These are phyloP conservation scores for Hanseniaspora pseudoguilliermondii DNA, from an alignment of 805 yeast genomes.

Conservation along the genomic window DNA sequence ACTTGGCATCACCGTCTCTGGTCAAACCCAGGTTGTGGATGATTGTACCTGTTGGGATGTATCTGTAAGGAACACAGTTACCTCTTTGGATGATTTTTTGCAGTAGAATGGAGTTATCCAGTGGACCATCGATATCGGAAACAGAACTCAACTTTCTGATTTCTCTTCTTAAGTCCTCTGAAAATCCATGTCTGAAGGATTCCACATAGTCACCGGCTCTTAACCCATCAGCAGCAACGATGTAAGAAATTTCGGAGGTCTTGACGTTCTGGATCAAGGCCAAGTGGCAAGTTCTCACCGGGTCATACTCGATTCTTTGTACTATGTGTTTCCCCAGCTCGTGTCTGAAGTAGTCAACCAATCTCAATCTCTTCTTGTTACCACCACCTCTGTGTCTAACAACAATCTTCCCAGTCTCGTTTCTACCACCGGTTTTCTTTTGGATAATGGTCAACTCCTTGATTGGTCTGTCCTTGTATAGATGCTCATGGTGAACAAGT, in stretches of 20 bases:
- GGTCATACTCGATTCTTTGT: constrained; percentile 85
- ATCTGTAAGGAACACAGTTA: constrained; percentile 78
- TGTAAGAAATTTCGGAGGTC: constrained; percentile 57
- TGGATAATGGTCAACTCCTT: constrained; percentile 60
- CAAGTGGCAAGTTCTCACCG: constrained; percentile 84
- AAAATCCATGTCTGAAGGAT: constrained; percentile 80
- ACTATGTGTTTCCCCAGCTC: constrained; percentile 66
- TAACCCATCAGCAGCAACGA: constrained; percentile 82
- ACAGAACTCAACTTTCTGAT: constrained; percentile 68
- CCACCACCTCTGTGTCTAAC: constrained; percentile 97
- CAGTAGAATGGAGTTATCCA: constrained; percentile 51
- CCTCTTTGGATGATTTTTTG: constrained; percentile 84
- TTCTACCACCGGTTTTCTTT: constrained; percentile 75
- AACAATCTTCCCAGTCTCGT: constrained; percentile 75
- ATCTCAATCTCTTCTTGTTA: constrained; percentile 72
- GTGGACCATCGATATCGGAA: constrained; percentile 47
- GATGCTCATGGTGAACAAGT: constrained; percentile 45
- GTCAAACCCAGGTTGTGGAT: constrained; percentile 77
- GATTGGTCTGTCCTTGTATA: constrained; percentile 76
- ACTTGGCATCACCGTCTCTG: constrained; percentile 65
- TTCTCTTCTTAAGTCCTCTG: constrained; percentile 37
- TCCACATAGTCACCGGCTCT: constrained; percentile 88
- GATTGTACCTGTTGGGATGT: constrained; percentile 91
- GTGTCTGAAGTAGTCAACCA: constrained; percentile 62
- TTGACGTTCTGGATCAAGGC: constrained; percentile 62